Base-by-base conservation (phyloP, 108 stramenopile genomes). In the Cyclotella cryptica region DNA sequence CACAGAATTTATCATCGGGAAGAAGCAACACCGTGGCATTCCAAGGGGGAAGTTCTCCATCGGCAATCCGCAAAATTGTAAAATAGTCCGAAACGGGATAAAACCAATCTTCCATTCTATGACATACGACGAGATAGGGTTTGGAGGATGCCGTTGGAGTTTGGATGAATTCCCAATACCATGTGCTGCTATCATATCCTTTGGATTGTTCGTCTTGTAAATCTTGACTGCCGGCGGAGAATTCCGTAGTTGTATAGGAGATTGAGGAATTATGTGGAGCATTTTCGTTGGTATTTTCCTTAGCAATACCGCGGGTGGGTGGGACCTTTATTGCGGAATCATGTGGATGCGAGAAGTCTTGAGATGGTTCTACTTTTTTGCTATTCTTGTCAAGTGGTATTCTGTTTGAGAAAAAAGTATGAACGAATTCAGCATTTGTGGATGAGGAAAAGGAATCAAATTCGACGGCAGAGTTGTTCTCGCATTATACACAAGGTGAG, bases 21-120 rank as follows among this genome's bases (percentile, higher is more conserved):
- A 52, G 57, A 17, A 73, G 46, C 19, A 73, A 63, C 14, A 17
- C 72, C 30, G 72, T 73, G 27, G 72, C 30, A 40, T 73, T 63
- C 72, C 72, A 73, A 3, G 72, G 61, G 7, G 72, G 72, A 11
- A 60, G 39, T 43, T 26, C 60, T 41, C 43, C 72, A 27, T 73
- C 45, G 18, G 44, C 35, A 22, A 66, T 66, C 5, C 64, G 29
- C 14, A 39, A 13, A 19, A 61, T 39, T 15, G 29, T 61, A 21
- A 61, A 61, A 11, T 39, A 12, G 35, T 39, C 1, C 6, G 30
- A 14, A 15, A 61, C 35, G 29, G 60, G 60, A n/a, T 61, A 61
- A 35, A 61, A 19, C 60, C 60, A 61, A 61, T 61, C 60, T 39
- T 30, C 29, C 13, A 61, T 39, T 39, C 30, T 30, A n/a, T 61